Conservation (phyloP, 805 yeast genomes). For the Ogataea paradorogensis region DNA sequence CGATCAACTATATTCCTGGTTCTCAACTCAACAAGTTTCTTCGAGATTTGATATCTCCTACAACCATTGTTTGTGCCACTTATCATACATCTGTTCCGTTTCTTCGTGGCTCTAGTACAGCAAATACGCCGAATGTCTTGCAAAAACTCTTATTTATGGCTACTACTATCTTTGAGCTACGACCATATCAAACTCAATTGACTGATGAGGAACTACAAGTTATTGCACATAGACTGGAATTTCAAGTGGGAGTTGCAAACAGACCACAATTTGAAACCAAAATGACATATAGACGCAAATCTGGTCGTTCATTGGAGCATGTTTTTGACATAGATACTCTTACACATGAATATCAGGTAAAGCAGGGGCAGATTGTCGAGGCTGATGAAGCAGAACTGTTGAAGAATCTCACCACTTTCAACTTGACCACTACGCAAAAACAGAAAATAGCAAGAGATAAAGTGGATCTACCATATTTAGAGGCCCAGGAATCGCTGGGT, state of each 20-base stretch:
- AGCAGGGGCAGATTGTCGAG: slow-evolving; percentile 27
- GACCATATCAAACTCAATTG: slow-evolving; percentile 37
- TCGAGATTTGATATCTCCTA: slow-evolving; percentile 38
- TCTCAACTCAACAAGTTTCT: slow-evolving; percentile 40
- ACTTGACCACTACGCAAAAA: slow-evolving; percentile 67
- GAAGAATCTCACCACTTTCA: slow-evolving; percentile 82
- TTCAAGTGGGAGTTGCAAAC: slow-evolving; percentile 53
- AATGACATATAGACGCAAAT: slow-evolving; percentile 71
- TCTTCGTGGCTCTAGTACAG: neutral
- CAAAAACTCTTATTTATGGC: slow-evolving; percentile 61
- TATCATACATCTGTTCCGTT: slow-evolving; percentile 43
- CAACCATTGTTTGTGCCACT: slow-evolving; percentile 43
- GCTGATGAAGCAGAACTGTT: slow-evolving; percentile 51
- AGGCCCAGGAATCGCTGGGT: slow-evolving; percentile 71
- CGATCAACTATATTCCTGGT: slow-evolving; percentile 56
- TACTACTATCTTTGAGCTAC: slow-evolving; percentile 63
- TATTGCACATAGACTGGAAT: slow-evolving; percentile 36
- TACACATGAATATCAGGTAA: slow-evolving; percentile 40
- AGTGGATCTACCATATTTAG: slow-evolving; percentile 87
- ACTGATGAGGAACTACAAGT: slow-evolving; percentile 46
- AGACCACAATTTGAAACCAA: slow-evolving; percentile 42
- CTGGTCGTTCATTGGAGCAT: slow-evolving; percentile 73
- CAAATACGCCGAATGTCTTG: slow-evolving; percentile 22
- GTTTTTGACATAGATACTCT: slow-evolving; percentile 50
- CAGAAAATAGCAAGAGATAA: slow-evolving; percentile 78